These are phyloP conservation scores for Debaryomyces hansenii DNA, from an alignment of 805 yeast species.

Conservation along the genomic window DNA sequence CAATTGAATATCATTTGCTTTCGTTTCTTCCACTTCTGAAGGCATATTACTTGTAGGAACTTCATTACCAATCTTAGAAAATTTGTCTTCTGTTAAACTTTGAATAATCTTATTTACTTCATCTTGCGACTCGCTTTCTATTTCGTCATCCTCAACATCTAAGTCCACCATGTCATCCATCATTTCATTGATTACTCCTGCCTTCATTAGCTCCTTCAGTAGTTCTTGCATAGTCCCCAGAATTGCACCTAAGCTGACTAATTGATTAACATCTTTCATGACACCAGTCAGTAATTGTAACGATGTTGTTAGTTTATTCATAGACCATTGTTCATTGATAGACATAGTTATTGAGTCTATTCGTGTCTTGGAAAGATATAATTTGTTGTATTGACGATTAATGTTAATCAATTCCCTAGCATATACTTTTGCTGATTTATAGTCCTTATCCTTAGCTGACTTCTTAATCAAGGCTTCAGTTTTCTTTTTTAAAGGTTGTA, in stretches of 20 bases:
- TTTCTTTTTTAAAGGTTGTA: conserved; percentile 64
- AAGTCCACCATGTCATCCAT: conserved; percentile 83
- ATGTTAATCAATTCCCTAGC: conserved; percentile 80
- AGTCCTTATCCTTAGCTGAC: conserved; percentile 74
- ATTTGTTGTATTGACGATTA: conserved; percentile 69
- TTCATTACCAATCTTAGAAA: conserved; percentile 33
- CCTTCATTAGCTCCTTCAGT: conserved; percentile 81
- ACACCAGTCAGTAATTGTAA: conserved; percentile 75
- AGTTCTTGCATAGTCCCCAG: conserved; percentile 81
- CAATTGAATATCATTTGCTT: conserved; percentile 18
- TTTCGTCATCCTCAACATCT: conserved; percentile 63
- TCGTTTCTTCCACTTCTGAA: conserved; percentile 13
- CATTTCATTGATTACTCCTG: conserved; percentile 92
- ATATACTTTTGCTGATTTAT: conserved; percentile 70
- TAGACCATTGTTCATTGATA: conserved; percentile 85
- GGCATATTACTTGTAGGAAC: conserved; percentile 28
- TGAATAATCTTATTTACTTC: conserved; percentile 61
- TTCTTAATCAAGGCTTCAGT: conserved; percentile 74
- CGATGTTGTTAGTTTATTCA: conserved; percentile 79
- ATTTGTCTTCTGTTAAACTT: conserved; percentile 39
- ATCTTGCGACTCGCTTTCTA: conserved; percentile 65
- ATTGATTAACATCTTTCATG: conserved; percentile 83
- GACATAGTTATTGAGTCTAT: conserved; percentile 85
- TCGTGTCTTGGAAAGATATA: conserved; percentile 81
- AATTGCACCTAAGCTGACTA: conserved; percentile 77